A percentile compares a stretch with the other conserved stretches of the same genome.
Conservation (phyloP, 441 rosid species). For the Rhodomyrtus psidioides region DNA sequence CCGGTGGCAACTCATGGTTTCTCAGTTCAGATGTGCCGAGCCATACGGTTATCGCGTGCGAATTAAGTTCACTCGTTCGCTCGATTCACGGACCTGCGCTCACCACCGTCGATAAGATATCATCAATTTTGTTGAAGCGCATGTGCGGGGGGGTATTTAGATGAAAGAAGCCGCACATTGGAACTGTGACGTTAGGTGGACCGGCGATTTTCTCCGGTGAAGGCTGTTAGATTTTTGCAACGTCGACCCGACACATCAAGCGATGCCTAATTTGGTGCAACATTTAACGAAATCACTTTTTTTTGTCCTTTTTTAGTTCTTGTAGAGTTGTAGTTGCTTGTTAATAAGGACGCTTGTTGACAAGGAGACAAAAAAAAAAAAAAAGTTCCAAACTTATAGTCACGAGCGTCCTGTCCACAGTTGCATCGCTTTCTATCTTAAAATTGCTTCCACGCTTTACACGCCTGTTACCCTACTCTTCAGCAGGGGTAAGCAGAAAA, state of each 20-base stretch:
- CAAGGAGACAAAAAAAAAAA: background rate
- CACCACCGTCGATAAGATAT: background rate
- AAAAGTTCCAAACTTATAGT: background rate
- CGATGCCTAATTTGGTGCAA: background rate
- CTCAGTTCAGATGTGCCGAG: background rate
- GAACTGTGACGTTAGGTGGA: background rate
- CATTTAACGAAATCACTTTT: background rate
- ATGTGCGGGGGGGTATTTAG: background rate
- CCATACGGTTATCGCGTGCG: background rate
- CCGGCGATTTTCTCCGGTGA: background rate
- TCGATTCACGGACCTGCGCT: fast-evolving
- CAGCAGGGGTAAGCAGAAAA: too few species aligned
- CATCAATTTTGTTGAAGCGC: background rate
- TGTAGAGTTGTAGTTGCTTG: background rate
- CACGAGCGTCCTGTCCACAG: too few species aligned
- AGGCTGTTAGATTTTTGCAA: background rate
- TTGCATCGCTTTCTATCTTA: background rate
- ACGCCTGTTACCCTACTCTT: background rate
- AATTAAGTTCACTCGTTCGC: background rate
- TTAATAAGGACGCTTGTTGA: background rate
- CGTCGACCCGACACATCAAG: background rate
- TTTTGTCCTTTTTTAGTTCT: background rate
- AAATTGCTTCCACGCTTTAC: background rate
- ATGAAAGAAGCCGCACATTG: background rate
- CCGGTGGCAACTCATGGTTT: background rate